Conservation (phyloP, 768 basidiomycete genomes). For the Lactarius akahatsu region DNA sequence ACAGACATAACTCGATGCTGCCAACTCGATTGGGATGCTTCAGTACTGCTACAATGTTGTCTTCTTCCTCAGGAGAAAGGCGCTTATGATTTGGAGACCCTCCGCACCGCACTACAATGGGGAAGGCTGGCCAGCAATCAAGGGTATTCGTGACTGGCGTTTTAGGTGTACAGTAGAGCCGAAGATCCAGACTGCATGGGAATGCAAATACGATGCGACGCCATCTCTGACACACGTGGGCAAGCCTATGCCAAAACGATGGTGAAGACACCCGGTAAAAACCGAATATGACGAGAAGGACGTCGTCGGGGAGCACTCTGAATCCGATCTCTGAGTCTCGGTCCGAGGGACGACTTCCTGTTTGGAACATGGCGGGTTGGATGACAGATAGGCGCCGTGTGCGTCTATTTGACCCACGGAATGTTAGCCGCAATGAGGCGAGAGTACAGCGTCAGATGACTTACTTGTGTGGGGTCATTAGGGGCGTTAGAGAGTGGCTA, state of each 20-base stretch:
- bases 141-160: background rate
- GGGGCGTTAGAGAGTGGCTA: background rate
- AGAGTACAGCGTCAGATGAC: background rate
- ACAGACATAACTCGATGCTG: slow-evolving; percentile 1
- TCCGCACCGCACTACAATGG: background rate
- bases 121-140: background rate
- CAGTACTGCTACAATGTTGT: background rate
- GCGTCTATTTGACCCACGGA: background rate
- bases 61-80: background rate
- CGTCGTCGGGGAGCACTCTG: slow-evolving; percentile 3
- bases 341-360: background rate
- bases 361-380: background rate
- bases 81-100: background rate
- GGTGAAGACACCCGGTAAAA: background rate
- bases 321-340: background rate
- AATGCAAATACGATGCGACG: background rate
- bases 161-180: background rate
- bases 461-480: slow-evolving; percentile 1
- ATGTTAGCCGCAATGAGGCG: background rate
- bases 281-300: background rate
- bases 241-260: background rate
- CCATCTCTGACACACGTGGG: background rate
- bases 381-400: background rate
- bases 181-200: background rate
- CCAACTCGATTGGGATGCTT: background rate